phyloP scores from a whole-genome alignment of 164 flowering plant species.

The Aristolochia contorta region DNA sequence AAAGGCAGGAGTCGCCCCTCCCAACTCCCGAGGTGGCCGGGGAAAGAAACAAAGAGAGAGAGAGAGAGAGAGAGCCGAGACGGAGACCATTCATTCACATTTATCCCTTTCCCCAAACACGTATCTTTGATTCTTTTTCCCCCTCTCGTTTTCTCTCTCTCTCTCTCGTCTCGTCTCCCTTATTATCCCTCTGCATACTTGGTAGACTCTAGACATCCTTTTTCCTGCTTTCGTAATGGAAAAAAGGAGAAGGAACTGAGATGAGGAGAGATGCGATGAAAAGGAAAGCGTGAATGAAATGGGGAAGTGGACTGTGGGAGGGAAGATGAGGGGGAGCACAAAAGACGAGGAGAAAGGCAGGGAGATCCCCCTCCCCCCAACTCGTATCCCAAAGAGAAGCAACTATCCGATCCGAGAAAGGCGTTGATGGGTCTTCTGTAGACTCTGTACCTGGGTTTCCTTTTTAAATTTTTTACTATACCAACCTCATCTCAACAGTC shows the following conservation, averaged over 20 bases:
- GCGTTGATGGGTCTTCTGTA: slow-evolving; percentile 12
- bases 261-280: background rate
- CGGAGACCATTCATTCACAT: background rate
- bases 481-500: background rate
- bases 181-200: too few relatives aligned
- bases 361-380: background rate
- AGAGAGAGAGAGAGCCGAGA: background rate
- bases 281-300: too few relatives aligned
- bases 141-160: too few relatives aligned
- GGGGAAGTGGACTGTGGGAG: too few relatives aligned
- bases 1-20: background rate
- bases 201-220: too few relatives aligned
- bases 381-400: too few relatives aligned
- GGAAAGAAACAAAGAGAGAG: background rate
- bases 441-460: background rate
- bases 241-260: too few relatives aligned
- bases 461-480: background rate
- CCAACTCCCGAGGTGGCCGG: background rate
- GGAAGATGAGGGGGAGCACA: background rate
- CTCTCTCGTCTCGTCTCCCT: too few relatives aligned
- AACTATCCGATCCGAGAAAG: slow-evolving; percentile 7
- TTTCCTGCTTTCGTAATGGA: too few relatives aligned
- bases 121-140: too few relatives aligned
- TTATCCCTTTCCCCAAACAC: too few relatives aligned
- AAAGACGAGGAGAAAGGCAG: too few relatives aligned